Evolutionary conservation across 305 asterid species (phyloP).

Genomic region (Fraxinus xanthoxyloides): DNA sequence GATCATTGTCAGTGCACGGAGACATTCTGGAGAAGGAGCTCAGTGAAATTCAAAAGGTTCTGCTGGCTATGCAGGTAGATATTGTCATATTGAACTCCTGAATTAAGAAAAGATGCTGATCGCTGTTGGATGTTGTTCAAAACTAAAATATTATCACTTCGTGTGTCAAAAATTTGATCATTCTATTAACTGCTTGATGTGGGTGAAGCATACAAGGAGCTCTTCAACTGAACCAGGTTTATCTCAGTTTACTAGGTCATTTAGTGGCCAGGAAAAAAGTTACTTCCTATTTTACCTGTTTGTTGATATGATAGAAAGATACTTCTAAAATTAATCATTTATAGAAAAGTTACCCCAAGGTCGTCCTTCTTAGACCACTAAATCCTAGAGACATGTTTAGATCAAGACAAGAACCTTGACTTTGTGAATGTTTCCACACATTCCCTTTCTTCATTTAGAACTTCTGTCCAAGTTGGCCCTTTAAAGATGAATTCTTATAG

Average conservation of each 20-base stretch:
- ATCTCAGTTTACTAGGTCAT: not conserved
- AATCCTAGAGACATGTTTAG: not conserved
- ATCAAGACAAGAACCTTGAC: too few relatives aligned
- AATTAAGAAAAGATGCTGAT: not conserved
- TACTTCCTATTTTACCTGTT: not conserved
- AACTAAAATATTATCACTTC: not conserved
- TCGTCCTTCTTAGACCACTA: not conserved
- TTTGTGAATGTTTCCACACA: too few relatives aligned
- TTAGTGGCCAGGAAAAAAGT: not conserved
- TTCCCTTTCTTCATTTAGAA: too few relatives aligned
- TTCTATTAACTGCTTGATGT: not conserved
- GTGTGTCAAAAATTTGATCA: not conserved
- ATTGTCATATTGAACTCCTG: not conserved
- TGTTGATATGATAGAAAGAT: not conserved
- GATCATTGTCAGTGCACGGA: slow-evolving; percentile 74
- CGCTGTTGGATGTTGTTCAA: not conserved
- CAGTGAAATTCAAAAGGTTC: slow-evolving; percentile 71
- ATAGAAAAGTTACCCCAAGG: not conserved
- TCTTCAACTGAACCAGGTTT: not conserved
- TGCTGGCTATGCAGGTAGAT: slow-evolving; percentile 87
- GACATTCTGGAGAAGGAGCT: slow-evolving; percentile 73
- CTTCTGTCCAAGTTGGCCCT: too few relatives aligned
- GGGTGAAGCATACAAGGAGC: not conserved
- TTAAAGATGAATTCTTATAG: too few relatives aligned
- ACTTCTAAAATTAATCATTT: not conserved